Conservation (phyloP, 768 basidiomycete genomes). For the Tylopilus felleus region DNA sequence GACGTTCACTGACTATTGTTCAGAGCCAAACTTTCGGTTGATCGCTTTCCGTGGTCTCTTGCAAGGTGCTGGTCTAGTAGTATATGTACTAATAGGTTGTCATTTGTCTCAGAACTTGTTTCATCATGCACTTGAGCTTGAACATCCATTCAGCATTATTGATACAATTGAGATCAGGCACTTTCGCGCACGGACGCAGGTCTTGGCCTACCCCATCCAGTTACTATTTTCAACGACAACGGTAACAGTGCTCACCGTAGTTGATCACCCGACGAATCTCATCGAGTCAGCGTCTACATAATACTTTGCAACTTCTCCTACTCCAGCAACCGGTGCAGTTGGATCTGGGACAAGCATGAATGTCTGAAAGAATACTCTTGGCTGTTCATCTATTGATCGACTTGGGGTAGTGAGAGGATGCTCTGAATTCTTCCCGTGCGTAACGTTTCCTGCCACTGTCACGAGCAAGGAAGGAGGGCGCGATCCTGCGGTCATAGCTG, state of each 20-base stretch:
- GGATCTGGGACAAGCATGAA: conserved; percentile 82
- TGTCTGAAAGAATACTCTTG: conserved; percentile 83
- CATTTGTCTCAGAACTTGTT: not conserved
- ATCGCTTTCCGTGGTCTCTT: conserved; percentile 11
- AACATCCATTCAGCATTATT: not conserved
- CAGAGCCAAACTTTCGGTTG: conserved; percentile 93
- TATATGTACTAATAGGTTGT: conserved; percentile 12
- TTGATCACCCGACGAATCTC: conserved; percentile 70
- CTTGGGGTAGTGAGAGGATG: conserved; percentile 50
- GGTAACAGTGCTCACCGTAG: not conserved
- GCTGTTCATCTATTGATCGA: conserved; percentile 67
- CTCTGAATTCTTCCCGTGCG: conserved; percentile 58
- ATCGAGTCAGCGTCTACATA: conserved; percentile 76
- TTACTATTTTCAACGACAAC: not conserved
- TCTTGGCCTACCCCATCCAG: too few species aligned
- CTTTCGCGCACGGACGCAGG: too few species aligned
- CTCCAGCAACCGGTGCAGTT: conserved; percentile 55
- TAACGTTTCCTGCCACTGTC: conserved; percentile 77
- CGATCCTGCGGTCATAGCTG: conserved; percentile 46
- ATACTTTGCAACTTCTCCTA: conserved; percentile 77
- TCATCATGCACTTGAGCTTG: not conserved
- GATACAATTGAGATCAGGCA: not conserved
- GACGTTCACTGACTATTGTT: conserved; percentile 16
- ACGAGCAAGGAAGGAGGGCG: conserved; percentile 77
- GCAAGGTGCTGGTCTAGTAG: conserved; percentile 1